Evolutionary conservation across 2,329 filamentous ascomycete species (phyloP).

Genomic region (Diaporthe capsici): DNA sequence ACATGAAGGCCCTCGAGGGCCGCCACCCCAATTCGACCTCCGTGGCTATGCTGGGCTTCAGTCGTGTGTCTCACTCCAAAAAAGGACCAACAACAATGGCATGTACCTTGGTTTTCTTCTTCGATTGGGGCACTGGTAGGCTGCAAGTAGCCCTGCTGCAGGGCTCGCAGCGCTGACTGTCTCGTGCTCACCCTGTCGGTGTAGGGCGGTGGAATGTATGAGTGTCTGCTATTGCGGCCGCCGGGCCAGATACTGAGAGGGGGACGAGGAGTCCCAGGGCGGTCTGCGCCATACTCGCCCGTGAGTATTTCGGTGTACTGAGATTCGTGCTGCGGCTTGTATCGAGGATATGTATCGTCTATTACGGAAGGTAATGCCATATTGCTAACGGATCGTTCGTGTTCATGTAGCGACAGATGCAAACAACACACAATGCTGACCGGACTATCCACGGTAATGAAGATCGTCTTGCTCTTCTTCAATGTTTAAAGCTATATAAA

Average conservation of each 20-base stretch:
- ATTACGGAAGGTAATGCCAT: constrained; percentile 14
- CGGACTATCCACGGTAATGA: background rate
- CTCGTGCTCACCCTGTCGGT: background rate
- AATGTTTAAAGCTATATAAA: constrained; percentile 4
- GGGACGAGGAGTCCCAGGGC: background rate
- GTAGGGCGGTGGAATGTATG: constrained; percentile 18
- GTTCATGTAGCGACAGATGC: background rate
- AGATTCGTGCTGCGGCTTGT: constrained; percentile 25
- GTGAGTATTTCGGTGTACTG: constrained; percentile 12
- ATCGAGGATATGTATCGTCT: constrained; percentile 2
- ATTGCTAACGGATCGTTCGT: background rate
- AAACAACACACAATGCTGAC: background rate
- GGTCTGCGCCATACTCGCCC: constrained; percentile 6
- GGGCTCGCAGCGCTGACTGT: background rate
- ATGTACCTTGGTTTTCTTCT: constrained; percentile 11
- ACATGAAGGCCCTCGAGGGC: constrained; percentile 5
- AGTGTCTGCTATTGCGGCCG: constrained; percentile 12
- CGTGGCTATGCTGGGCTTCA: background rate
- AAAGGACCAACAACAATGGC: background rate
- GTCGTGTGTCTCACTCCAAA: background rate
- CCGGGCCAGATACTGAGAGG: constrained; percentile 10
- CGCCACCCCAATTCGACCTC: background rate
- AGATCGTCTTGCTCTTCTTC: constrained; percentile 2
- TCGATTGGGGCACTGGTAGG: background rate
- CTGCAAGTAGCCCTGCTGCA: constrained; percentile 1